Evolutionary conservation across 2,329 filamentous ascomycete species (phyloP), one percentile per base, ranked within the genome.

Genomic region (Colletotrichum gloeosporioides): DNA sequence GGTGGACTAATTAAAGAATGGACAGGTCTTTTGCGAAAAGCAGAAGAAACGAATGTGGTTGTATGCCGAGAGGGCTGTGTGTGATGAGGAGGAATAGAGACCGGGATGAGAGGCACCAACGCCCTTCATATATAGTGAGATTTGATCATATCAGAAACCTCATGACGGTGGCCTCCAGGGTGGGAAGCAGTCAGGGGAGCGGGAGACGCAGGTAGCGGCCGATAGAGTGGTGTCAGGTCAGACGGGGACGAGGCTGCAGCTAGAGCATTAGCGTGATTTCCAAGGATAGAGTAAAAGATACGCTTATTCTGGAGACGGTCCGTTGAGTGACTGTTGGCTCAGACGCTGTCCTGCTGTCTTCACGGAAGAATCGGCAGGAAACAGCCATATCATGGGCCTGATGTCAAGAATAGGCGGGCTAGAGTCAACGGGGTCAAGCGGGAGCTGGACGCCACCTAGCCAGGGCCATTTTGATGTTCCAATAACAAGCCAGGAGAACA

Each of bases 11-110:
- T 9, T 69, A 68, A 77, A 74, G 73, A 77, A 61, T 57, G 71
- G 72, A 69, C 36, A 76, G 74, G 73, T 77, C 76, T 68, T 77
- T 79, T 69, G 69, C 77, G 76, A 79, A 77, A 75, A 73, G 69
- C 65, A 80, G 78, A 79, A 79, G 78, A 76, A 63, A 67, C 65
- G 57, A 73, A 59, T 76, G 71, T 71, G 71, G 39, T 16, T 64
- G 59, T 25, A 27, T 59, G 69, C 74, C 70, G 57, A 61, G 49
- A 36, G 64, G 70, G 74, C 61, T 76, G 70, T 69, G 74, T 65
- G 70, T 65, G 70, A 73, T 67, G 72, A 69, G 55, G 49, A 65
- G 53, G 49, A 27, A 66, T 15, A 4, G 10, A 73, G 25, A 53
- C 13, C 36, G 6, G 55, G 34, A 62, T 39, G 49, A 34, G 39